phyloP scores from a whole-genome alignment of 495 filamentous ascomycete species.

The Aspergillus mulundensis region DNA sequence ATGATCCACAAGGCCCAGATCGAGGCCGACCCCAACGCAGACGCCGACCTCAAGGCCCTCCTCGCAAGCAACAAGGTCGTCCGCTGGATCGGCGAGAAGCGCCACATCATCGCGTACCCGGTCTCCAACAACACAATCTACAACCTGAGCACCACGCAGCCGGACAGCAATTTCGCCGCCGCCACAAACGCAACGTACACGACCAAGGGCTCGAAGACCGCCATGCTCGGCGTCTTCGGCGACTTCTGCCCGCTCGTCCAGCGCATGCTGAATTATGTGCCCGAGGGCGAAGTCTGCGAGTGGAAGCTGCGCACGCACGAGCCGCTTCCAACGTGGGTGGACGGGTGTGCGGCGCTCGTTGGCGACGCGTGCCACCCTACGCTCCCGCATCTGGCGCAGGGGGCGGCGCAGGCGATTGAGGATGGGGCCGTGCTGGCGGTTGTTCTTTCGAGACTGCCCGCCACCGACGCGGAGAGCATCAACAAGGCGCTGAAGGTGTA shows the following conservation, averaged over 20 bases:
- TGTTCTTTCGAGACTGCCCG: conserved; percentile 54
- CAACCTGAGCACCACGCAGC: conserved; percentile 73
- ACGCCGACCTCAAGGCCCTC: conserved; percentile 64
- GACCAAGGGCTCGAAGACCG: conserved; percentile 63
- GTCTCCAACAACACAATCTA: conserved; percentile 71
- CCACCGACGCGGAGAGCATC: conserved; percentile 50
- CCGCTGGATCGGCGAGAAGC: conserved; percentile 72
- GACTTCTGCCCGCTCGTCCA: conserved; percentile 71
- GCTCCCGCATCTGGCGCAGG: conserved; percentile 71
- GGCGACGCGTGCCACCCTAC: conserved; percentile 81
- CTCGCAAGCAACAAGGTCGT: conserved; percentile 64
- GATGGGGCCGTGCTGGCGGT: conserved; percentile 71
- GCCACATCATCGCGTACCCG: conserved; percentile 82
- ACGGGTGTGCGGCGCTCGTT: conserved; percentile 62
- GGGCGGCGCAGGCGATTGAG: conserved; percentile 84
- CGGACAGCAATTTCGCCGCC: conserved; percentile 66
- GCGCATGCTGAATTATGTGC: conserved; percentile 71
- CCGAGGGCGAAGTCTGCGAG: conserved; percentile 75
- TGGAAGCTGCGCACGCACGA: conserved; percentile 74
- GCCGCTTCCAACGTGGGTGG: conserved; percentile 66
- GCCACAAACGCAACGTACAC: conserved; percentile 74
- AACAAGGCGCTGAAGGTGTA: conserved; percentile 66
- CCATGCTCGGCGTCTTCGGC: conserved; percentile 61
- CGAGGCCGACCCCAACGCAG: conserved; percentile 41
- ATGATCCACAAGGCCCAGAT: conserved; percentile 63